Evolutionary conservation across 306 rosid species (phyloP).

Genomic region (Erythrophleum fordii): DNA sequence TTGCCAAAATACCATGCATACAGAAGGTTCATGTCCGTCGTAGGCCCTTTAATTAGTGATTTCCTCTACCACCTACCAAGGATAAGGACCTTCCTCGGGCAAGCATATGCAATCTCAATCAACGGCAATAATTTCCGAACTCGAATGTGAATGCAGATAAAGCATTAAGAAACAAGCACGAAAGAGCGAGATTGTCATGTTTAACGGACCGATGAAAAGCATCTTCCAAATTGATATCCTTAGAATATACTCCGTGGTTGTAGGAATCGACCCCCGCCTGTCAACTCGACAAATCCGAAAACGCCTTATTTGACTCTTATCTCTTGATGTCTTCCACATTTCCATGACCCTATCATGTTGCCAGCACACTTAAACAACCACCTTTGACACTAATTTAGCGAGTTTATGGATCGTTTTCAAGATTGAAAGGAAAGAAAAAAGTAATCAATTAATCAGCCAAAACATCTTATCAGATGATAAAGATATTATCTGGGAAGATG

Average conservation of each 20-base stretch:
- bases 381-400: slow-evolving; percentile 30
- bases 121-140: background rate
- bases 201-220: background rate
- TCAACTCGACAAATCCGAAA: slow-evolving; percentile 29
- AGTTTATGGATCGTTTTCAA: slow-evolving; percentile 18
- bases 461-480: slow-evolving; percentile 11
- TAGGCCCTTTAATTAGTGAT: slow-evolving; percentile 40
- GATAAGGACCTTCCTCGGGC: slow-evolving; percentile 9
- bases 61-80: slow-evolving; percentile 24
- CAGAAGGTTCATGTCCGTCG: slow-evolving; percentile 31
- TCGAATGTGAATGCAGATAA: background rate
- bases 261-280: slow-evolving; percentile 18
- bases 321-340: slow-evolving; percentile 22
- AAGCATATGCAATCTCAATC: slow-evolving; percentile 11
- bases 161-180: slow-evolving; percentile 26
- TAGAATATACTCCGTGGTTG: background rate
- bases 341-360: slow-evolving; percentile 31
- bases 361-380: slow-evolving; percentile 32
- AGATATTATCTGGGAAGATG: background rate
- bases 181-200: background rate
- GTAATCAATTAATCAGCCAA: slow-evolving; percentile 25
- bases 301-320: slow-evolving; percentile 8
- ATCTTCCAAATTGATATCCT: background rate
- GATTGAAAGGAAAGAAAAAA: slow-evolving; percentile 8
- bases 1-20: slow-evolving; percentile 29